phyloP scores from a whole-genome alignment of 2,329 filamentous ascomycete species.

The Calonectria hawksworthii region DNA sequence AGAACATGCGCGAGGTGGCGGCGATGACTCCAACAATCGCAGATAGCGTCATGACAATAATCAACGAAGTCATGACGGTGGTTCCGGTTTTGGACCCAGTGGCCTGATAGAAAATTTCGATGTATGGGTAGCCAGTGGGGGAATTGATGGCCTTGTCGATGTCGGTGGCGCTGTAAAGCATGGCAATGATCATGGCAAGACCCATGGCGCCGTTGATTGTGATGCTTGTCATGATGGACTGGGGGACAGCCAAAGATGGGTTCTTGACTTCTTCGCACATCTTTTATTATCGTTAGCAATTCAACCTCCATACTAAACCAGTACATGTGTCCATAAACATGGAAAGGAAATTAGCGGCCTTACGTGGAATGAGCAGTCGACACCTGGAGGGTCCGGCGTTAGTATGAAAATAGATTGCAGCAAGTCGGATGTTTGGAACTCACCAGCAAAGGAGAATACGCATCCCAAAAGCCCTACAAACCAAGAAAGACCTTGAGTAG shows the following conservation, averaged over 20 bases:
- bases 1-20: constrained; percentile 41
- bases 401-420: not conserved
- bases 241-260: constrained; percentile 38
- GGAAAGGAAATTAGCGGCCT: not conserved
- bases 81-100: constrained; percentile 37
- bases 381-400: constrained; percentile 22
- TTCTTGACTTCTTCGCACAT: constrained; percentile 44
- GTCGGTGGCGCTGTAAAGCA: constrained; percentile 42
- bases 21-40: constrained; percentile 43
- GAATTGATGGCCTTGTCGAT: constrained; percentile 38
- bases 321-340: not conserved
- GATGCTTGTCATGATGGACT: constrained; percentile 42
- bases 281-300: constrained; percentile 8
- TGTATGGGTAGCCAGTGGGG: constrained; percentile 40
- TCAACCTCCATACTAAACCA: accelerated
- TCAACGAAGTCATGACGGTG: constrained; percentile 34
- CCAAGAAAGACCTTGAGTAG: constrained; percentile 39
- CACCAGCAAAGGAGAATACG: constrained; percentile 42
- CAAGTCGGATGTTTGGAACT: not conserved
- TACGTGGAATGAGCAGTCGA: constrained; percentile 44
- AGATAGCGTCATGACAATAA: constrained; percentile 41
- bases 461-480: constrained; percentile 41
- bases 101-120: constrained; percentile 43
- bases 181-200: constrained; percentile 42
- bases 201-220: constrained; percentile 37